Conservation (phyloP, 140 eudicot species). For the Ambrosia hybrid region DNA sequence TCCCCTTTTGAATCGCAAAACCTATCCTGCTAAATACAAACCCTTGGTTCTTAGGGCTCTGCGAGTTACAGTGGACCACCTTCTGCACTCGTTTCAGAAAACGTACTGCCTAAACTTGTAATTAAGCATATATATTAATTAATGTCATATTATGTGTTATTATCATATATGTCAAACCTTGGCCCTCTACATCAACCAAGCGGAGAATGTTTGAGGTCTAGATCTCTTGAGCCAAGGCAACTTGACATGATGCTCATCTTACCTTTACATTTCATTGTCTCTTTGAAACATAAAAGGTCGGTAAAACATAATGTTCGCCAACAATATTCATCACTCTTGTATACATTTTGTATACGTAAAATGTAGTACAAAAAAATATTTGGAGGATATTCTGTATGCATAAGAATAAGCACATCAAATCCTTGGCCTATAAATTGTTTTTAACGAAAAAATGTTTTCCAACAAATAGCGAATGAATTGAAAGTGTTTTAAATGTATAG, state of each 20-base stretch:
- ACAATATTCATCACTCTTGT: neutral
- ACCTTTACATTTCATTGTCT: slow-evolving; percentile 21
- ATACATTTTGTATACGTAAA: slow-evolving; percentile 6
- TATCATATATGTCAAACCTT: too few relatives aligned
- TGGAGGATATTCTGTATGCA: slow-evolving; percentile 31
- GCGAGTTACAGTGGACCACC: too few relatives aligned
- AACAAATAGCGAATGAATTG: neutral
- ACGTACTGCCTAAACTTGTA: too few relatives aligned
- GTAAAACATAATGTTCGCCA: slow-evolving; percentile 21
- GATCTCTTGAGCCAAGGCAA: slow-evolving; percentile 9
- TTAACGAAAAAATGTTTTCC: neutral
- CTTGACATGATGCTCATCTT: neutral
- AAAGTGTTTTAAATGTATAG: slow-evolving; percentile 17
- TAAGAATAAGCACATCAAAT: slow-evolving; percentile 16
- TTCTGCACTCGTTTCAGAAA: too few relatives aligned
- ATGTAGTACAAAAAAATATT: slow-evolving; percentile 12
- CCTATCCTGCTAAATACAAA: too few relatives aligned
- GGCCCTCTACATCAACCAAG: too few relatives aligned
- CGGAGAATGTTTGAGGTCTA: neutral
- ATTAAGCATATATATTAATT: too few relatives aligned
- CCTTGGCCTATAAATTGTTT: slow-evolving; percentile 27
- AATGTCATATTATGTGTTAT: too few relatives aligned
- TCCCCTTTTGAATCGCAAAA: too few relatives aligned
- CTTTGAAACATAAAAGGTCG: slow-evolving; percentile 34
- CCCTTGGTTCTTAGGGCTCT: too few relatives aligned